A percentile compares a stretch with the other conserved stretches of the same genome.
These are phyloP conservation scores for Cyberlindnera mycetangii DNA, from an alignment of 805 yeast genomes.

Conservation along the genomic window DNA sequence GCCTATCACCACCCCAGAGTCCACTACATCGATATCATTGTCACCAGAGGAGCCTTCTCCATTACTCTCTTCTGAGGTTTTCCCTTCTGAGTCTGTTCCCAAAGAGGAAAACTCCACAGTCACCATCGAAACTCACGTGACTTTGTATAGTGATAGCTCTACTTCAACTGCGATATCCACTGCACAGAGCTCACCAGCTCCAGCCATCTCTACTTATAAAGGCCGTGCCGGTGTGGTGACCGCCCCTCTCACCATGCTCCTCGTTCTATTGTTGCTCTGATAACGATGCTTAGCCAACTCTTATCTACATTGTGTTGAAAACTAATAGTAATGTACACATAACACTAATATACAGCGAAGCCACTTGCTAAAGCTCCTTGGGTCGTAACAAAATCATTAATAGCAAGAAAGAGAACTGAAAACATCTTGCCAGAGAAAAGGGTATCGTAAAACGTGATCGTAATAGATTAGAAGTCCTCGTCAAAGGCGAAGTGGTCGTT, in stretches of 20 bases:
- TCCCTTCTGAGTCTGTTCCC: not conserved
- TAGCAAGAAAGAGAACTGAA: not conserved
- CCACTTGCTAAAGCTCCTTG: conserved; percentile 5
- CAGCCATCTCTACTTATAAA: conserved; percentile 8
- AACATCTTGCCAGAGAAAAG: conserved; percentile 1
- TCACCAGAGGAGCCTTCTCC: not conserved
- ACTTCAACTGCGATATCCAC: not conserved
- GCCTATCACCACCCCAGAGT: not conserved
- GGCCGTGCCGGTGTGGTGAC: conserved; percentile 5
- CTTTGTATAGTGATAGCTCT: not conserved
- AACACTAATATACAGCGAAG: conserved; percentile 9
- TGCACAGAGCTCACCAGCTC: not conserved
- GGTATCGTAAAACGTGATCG: not conserved
- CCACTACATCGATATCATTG: not conserved
- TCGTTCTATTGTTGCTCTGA: conserved; percentile 4
- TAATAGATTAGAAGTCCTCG: conserved; percentile 74
- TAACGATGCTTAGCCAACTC: not conserved
- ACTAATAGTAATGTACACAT: not conserved
- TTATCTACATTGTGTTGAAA: not conserved
- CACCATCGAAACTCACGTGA: not conserved
- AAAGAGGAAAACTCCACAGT: not conserved
- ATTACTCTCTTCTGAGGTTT: not conserved
- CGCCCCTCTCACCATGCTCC: conserved; percentile 1
- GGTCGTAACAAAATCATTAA: conserved; percentile 18
- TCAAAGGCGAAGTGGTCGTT: conserved; percentile 74